phyloP scores from a whole-genome alignment of 192 early-diverging fungal genomes.

The Backusella psychrophila region DNA sequence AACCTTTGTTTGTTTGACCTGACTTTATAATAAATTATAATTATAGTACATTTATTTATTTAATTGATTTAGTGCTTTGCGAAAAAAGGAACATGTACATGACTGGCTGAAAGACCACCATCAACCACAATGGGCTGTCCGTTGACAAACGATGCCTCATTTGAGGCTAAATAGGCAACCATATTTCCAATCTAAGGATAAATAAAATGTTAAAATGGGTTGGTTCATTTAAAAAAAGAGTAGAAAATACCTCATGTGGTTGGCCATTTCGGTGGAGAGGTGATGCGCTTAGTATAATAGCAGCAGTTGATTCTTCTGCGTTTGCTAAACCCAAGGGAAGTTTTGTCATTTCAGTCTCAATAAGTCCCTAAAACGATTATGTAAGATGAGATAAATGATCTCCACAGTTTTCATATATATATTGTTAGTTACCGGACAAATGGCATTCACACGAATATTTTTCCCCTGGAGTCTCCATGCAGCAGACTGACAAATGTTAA shows the following conservation, averaged over 20 bases:
- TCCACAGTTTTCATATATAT: background rate
- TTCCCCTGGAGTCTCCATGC: constrained; percentile 37
- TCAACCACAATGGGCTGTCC: constrained; percentile 46
- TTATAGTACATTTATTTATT: background rate
- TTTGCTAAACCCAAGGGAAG: constrained; percentile 35
- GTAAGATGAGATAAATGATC: background rate
- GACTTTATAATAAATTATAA: background rate
- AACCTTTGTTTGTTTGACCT: background rate
- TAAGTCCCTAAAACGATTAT: constrained; percentile 32
- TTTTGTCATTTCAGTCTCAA: constrained; percentile 54
- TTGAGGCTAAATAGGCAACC: constrained; percentile 44
- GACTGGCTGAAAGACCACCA: constrained; percentile 39
- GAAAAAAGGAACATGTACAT: constrained; percentile 22
- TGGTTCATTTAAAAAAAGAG: background rate
- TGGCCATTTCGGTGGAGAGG: constrained; percentile 38
- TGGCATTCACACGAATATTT: constrained; percentile 47
- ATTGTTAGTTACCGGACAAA: constrained; percentile 41
- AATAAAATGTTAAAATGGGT: background rate
- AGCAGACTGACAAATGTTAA: constrained; percentile 41
- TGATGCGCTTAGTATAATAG: constrained; percentile 9
- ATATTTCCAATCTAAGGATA: constrained; percentile 36
- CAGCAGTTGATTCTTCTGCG: too few species aligned
- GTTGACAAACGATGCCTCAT: constrained; percentile 47
- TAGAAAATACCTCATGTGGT: constrained; percentile 33
- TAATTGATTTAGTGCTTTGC: background rate